These are phyloP conservation scores for Teunomyces lycoperdinae DNA, from an alignment of 805 yeast species.

Conservation along the genomic window DNA sequence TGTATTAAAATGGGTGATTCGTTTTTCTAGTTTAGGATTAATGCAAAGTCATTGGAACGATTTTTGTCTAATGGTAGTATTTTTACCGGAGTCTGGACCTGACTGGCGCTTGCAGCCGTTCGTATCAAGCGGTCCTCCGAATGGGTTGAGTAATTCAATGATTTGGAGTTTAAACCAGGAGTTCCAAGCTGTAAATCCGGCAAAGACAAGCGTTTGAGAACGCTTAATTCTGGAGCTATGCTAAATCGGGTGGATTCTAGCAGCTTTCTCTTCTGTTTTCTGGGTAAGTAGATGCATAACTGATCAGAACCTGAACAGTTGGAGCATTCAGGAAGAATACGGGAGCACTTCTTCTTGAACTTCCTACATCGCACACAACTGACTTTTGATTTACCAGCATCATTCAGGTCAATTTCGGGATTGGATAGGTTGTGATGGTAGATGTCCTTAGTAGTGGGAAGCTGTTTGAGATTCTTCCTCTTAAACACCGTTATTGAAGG, in stretches of 20 bases:
- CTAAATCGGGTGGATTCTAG: background rate
- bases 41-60: conserved; percentile 6
- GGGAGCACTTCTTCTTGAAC: conserved; percentile 29
- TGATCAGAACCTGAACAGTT: conserved; percentile 30
- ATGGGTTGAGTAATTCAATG: background rate
- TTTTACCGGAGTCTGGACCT: background rate
- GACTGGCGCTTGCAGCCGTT: background rate
- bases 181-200: background rate
- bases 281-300: conserved; percentile 23
- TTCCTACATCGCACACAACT: conserved; percentile 33
- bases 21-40: conserved; percentile 6
- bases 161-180: background rate
- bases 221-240: background rate
- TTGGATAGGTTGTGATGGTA: conserved; percentile 18
- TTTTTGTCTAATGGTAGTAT: background rate
- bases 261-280: conserved; percentile 12
- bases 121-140: background rate
- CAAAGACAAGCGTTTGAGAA: background rate
- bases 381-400: conserved; percentile 19
- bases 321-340: conserved; percentile 30
- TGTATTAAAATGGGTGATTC: no score
- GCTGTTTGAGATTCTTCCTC: conserved; percentile 21
- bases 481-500: conserved; percentile 26
- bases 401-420: conserved; percentile 18
- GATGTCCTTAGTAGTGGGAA: conserved; percentile 15